Evolutionary conservation across 768 basidiomycete species (phyloP), one percentile per base, ranked within the genome.

Genomic region (Amyloporia xantha): DNA sequence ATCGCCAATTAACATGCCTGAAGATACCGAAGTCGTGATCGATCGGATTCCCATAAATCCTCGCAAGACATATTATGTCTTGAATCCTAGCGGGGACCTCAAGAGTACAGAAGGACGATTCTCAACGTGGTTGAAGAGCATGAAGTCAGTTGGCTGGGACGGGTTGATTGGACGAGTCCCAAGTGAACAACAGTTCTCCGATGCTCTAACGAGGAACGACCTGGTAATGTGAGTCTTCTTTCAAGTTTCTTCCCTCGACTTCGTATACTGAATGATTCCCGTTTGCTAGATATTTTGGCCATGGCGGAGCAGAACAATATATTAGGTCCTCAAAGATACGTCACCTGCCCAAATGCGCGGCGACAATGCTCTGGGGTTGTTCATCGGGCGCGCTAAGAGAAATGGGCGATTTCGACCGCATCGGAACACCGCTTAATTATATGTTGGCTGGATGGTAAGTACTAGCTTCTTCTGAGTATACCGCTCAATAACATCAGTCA

Each of bases 331-430:
- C 89, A 63, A 87, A 84, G 59, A 80, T 99, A 46, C 76, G 90
- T 6, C 78, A 84, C 51, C 72, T 98, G 27, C 76, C 78, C 1
- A 74, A 76, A n/a, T 98, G 96, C 62, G 94, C 96, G 5, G 85
- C 86, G 12, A 87, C 89, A 1, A 93, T 98, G 91, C 77, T 99
- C 2, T 99, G 95, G 96, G 96, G 96, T 1, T 99, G 96, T 71
- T 99, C 96, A 0, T 97, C 94, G 0, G 96, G 95, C 9, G 68
- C 78, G 1, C 65, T 99, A 53, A 76, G 78, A 48, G 90, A 95
- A 41, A 90, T 91, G 81, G 96, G 96, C 3, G 91, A 96, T 55
- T 94, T 93, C 59, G 96, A 98, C 60, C 75, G 90, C 9, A 76
- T 79, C 12, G 96, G 96, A 17, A 97, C 91, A 12, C 91, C 96